These are phyloP conservation scores for Heteromeles arbutifolia DNA, from an alignment of 306 rosid species.

Conservation along the genomic window DNA sequence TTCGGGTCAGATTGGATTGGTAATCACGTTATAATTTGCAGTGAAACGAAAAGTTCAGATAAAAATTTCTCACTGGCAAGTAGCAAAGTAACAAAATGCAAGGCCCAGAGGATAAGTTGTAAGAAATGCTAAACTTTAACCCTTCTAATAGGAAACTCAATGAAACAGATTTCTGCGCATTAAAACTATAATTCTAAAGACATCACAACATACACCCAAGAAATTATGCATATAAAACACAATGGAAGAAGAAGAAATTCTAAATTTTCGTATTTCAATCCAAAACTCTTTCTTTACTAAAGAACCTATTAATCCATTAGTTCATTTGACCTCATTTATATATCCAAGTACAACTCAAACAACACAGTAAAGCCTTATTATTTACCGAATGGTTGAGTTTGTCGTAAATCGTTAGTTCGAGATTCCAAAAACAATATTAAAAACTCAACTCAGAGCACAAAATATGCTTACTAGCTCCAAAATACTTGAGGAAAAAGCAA, in stretches of 20 bases:
- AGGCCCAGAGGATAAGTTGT: not conserved
- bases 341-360: not conserved
- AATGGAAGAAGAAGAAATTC: not conserved
- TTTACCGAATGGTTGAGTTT: not conserved
- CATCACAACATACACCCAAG: not conserved
- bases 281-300: slow-evolving; percentile 4
- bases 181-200: not conserved
- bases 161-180: not conserved
- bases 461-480: not conserved
- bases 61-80: not conserved
- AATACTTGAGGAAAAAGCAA: not conserved
- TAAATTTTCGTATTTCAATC: slow-evolving; percentile 79
- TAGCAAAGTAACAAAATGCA: not conserved
- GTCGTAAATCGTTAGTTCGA: not conserved
- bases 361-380: not conserved
- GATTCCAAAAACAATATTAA: not conserved
- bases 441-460: not conserved
- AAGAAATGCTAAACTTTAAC: not conserved
- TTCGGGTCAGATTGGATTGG: not conserved
- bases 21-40: not conserved
- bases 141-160: not conserved
- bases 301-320: not conserved
- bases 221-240: not conserved
- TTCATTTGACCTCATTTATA: not conserved
- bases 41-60: not conserved